Base-by-base conservation (phyloP, 176 grass and related monocot genomes). In the Saccharum officinarum region DNA sequence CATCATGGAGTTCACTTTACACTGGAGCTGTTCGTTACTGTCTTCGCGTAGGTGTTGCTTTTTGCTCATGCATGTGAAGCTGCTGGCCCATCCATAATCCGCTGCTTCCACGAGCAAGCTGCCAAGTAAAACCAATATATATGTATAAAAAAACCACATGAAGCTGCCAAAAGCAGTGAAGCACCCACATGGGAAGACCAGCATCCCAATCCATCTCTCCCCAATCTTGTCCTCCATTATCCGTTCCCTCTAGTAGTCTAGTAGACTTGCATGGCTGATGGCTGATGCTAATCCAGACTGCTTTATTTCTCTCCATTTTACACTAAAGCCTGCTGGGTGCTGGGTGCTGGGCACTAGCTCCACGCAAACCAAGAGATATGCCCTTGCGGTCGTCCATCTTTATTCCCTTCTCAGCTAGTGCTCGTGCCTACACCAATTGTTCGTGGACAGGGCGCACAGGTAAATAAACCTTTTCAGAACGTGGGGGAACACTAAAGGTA, bases 281-380 rank as follows among this genome's bases (percentile, higher is more conserved):
- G 41, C 4, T 64, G 70, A 36, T 47, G 37, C 22, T 50, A 54
- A 75, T 55, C 28, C 36, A 6, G 18, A 47, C 30, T 61, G 10
- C 47, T 76, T 69, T 85, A 46, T 59, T 36, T 77, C n/a, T 44
- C 75, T 44, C 75, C 42, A 45, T 85, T 89, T 69, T 54, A 59
- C 84, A 80, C 34, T 76, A 90, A 87, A 87, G 81, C 72, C 82
- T 86, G 79, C 41, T 14, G 61, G 71, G 47, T 88, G 88, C 52
- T 20, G 61, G 71, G 49, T 88, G 86, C 54, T 22, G 50, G 77
- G 50, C 71, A 61, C 80, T 83, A 59, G 78, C 71, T 71, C 71
- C 84, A 81, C 83, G 80, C 79, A 79, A 69, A 86, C 60, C 80
- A 75, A 89, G 77, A 70, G 78, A 83, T 80, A 63, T 80, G 80